Evolutionary conservation across 2,329 filamentous ascomycete genomes (phyloP), one percentile per base, ranked within the genome.

Genomic region (Cercospora berteroae): DNA sequence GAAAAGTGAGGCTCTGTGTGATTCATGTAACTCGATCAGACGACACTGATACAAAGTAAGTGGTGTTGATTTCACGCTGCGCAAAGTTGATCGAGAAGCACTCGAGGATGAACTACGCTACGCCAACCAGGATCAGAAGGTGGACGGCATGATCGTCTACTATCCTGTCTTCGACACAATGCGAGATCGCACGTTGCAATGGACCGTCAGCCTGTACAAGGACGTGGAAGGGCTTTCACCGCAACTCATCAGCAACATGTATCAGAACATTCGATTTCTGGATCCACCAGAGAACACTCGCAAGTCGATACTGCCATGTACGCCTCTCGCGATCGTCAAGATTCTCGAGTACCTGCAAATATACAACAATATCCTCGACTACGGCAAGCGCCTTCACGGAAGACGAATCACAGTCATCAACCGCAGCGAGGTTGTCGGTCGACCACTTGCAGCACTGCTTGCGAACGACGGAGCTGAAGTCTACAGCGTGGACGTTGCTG

Each of bases 211-310:
- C 65, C 86, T 97, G 52, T 83, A 87, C 79, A 98, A 99, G 81
- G 95, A 99, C 76, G 94, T 99, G 72, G 95, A 99, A 81, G 95
- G 95, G 39, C 88, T 99, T 67, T 93, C 90, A 74, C 94, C 97
- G 81, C 90, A 89, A 77, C 94, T 98, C 82, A 90, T 98, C 77
- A 94, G 94, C 87, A 99, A 99, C 86, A 97, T 99, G 94, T 99
- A 98, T 83, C 92, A 97, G 84, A 99, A 99, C 83, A 88, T 96
- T 75, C 92, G 95, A 72, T 98, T 94, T 83, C 85, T 99, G 65
- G 95, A 99, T 80, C 83, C 89, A 25, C 90, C 90, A 4, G 80
- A 85, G 52, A 91, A 93, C 79, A 85, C 83, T 67, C 91, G 92
- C 79, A 98, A 99, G 83, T 96, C 90, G 59, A 92, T 98, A 72